Base-by-base conservation (phyloP, 768 basidiomycete genomes). In the Podaxis mareebaensis region DNA sequence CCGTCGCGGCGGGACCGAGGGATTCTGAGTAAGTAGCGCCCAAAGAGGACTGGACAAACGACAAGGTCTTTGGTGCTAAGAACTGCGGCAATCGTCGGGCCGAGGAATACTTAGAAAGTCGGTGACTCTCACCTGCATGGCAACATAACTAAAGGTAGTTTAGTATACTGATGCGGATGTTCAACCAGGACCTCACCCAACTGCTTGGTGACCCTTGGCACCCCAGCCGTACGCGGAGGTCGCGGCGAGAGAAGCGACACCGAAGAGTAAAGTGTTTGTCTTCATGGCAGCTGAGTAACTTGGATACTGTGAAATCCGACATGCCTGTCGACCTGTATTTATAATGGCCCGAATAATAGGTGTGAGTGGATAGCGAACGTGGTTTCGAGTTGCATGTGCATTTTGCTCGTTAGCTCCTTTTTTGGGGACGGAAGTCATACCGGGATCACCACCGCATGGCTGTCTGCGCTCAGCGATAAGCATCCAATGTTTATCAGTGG, bases 1-100 rank as follows among this genome's bases (percentile, higher is more conserved):
- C 83, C 10, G 80, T 76, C 3, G 83, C 80, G 7, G 82, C 83
- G 60, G 78, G 77, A 1, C 83, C 83, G 20, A 86, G 78, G 7
- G 81, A 80, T 52, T 76, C 64, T 54, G 74, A 73, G 66, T 80
- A 83, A 0, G 73, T 78, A 0, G 79, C 71, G 0, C 79, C 79
- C 8, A 85, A 71, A 3, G 79, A 78, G 0, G 75, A 70, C 64
- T 83, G 68, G 3, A 85, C 84, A 63, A 81, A 82, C 3, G 77
- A 71, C 6, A 82, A 74, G 1, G 83, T 78, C 7, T 81, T 81
- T 3, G 82, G 77, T 12, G 76, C 75, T 24, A 85, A 72, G 69
- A 85, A 85, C 83, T 84, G 64, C 15, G 11, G 17, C 69, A 4
- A 38, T 12, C 17, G 39, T 48, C n/a, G 24, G 30, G 51, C 12